Percentiles rank a stretch among this genome's conserved stretches.
Evolutionary conservation across 2,329 filamentous ascomycete genomes (phyloP).

Genomic region (Alternaria solani): DNA sequence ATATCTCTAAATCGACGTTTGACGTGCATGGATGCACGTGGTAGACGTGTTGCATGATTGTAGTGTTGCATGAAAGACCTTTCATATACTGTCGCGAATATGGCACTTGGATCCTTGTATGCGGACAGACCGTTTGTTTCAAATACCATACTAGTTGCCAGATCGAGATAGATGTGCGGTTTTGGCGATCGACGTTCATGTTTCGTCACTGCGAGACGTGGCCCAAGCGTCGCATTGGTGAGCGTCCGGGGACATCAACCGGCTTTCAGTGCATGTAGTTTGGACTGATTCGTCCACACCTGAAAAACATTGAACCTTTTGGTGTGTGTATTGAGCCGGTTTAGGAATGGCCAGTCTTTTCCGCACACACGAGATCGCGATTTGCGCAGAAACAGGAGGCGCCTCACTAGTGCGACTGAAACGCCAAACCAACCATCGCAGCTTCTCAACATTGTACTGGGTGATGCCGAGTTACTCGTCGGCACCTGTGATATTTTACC

Average conservation of each 20-base stretch:
- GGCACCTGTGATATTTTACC: background rate
- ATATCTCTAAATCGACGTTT: background rate
- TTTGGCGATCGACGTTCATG: constrained; percentile 4
- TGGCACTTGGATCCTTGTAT: background rate
- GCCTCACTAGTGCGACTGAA: constrained; percentile 4
- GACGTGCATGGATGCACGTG: constrained; percentile 14
- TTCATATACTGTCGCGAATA: background rate
- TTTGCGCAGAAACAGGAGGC: background rate
- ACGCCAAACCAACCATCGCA: background rate
- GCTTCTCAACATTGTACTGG: background rate
- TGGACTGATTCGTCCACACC: background rate
- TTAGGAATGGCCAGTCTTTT: background rate
- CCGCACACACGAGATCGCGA: background rate
- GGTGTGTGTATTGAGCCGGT: background rate
- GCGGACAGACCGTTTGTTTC: background rate
- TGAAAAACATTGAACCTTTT: background rate
- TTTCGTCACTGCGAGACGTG: background rate
- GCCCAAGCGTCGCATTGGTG: constrained; percentile 6
- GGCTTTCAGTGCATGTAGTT: background rate
- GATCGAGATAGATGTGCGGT: constrained; percentile 6
- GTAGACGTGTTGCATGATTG: constrained; percentile 6
- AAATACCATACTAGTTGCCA: background rate
- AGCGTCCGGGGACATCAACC: background rate
- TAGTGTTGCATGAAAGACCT: constrained; percentile 1
- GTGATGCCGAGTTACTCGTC: background rate